Evolutionary conservation across 768 basidiomycete genomes (phyloP).

Genomic region (Austroboletus eburneus): DNA sequence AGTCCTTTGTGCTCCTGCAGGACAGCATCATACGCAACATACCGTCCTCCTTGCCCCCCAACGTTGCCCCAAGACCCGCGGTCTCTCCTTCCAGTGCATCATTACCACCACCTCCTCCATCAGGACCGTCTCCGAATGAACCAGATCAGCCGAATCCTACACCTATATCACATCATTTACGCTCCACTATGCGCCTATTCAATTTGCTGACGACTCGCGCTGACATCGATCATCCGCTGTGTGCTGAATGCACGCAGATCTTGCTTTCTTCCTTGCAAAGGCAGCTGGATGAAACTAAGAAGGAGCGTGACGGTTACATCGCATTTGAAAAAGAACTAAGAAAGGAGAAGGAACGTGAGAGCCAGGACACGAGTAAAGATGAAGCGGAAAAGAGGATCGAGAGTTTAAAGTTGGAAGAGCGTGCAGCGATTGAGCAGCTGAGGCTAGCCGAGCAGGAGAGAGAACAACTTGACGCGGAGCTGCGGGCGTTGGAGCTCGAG

Average conservation of each 20-base stretch:
- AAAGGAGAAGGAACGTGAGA: slow-evolving; percentile 74
- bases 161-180: slow-evolving; percentile 73
- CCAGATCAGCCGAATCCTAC: slow-evolving; percentile 59
- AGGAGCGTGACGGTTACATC: slow-evolving; percentile 89
- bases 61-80: slow-evolving; percentile 42
- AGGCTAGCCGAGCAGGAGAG: slow-evolving; percentile 74
- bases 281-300: slow-evolving; percentile 85
- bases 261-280: slow-evolving; percentile 70
- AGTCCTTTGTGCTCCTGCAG: slow-evolving; percentile 89
- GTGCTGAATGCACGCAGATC: slow-evolving; percentile 88
- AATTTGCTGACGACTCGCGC: slow-evolving; percentile 72
- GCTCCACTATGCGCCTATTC: slow-evolving; percentile 70
- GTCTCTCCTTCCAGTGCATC: slow-evolving; percentile 31
- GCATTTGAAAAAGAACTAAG: slow-evolving; percentile 87
- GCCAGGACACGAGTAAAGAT: slow-evolving; percentile 54
- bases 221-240: slow-evolving; percentile 90
- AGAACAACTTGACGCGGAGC: slow-evolving; percentile 68
- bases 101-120: slow-evolving; percentile 19
- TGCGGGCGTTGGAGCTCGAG: slow-evolving; percentile 66
- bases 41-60: slow-evolving; percentile 48
- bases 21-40: slow-evolving; percentile 75
- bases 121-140: slow-evolving; percentile 38
- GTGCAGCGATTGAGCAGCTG: slow-evolving; percentile 66
- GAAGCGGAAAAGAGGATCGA: slow-evolving; percentile 73
- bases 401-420: slow-evolving; percentile 65